Conservation (phyloP, 768 basidiomycete genomes). For the Paxillus rubicundulus region DNA sequence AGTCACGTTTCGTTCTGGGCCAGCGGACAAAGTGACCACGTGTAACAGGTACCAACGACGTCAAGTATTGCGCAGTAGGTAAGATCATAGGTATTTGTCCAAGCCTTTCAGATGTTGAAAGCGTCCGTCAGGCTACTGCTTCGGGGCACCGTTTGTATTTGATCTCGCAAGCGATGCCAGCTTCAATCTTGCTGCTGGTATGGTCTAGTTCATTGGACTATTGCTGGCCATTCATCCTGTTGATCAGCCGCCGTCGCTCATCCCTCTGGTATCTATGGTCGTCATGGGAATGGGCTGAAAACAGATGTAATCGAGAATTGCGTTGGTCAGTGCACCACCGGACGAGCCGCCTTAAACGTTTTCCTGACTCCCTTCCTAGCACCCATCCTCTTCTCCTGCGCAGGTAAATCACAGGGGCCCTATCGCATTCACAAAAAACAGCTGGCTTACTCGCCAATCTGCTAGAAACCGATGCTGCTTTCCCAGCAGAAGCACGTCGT, state of each 20-base stretch:
- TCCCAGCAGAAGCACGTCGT: constrained; percentile 50
- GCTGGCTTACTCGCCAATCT: neutral
- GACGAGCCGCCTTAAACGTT: neutral
- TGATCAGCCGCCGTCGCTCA: constrained; percentile 53
- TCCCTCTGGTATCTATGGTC: constrained; percentile 35
- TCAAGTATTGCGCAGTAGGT: constrained; percentile 48
- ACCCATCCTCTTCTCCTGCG: constrained; percentile 54
- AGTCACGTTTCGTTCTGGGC: constrained; percentile 10
- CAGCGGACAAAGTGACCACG: neutral
- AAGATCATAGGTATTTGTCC: constrained; percentile 9
- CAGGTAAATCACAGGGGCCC: constrained; percentile 37
- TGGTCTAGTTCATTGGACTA: neutral
- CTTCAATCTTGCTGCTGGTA: constrained; percentile 45
- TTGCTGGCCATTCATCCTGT: neutral
- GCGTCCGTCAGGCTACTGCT: constrained; percentile 48
- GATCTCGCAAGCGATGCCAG: constrained; percentile 43
- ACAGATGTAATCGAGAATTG: constrained; percentile 47
- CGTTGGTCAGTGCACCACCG: constrained; percentile 39
- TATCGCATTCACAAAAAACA: neutral
- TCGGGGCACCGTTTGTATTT: constrained; percentile 53
- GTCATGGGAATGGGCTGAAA: constrained; percentile 32
- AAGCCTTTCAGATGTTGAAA: neutral
- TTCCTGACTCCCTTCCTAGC: constrained; percentile 30
- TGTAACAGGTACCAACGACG: constrained; percentile 21
- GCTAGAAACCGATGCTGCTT: constrained; percentile 53